Base-by-base conservation (phyloP, 805 yeast genomes). In the Saccharomycopsis amapae region DNA sequence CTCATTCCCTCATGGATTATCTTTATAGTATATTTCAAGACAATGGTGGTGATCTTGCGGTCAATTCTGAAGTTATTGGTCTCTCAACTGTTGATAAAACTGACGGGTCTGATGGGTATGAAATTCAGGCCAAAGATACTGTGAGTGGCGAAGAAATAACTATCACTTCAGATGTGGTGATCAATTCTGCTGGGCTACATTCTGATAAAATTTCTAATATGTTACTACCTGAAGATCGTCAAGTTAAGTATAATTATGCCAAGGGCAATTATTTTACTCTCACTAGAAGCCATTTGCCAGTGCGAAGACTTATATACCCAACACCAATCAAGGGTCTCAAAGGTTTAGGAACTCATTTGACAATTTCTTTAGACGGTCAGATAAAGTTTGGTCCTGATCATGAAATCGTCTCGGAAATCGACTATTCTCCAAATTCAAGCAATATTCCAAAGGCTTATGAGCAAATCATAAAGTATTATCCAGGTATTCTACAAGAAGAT, bases 261-360 rank as follows among this genome's bases (percentile, higher is more conserved):
- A 89, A 86, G 61, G 97, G 97, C 0, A 85, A 79, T 53, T 88
- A 89, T 60, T 89, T 73, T 57, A 65, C 81, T 3, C 78, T 76
- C 49, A 71, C 70, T 23, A 79, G 82, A 1, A 67, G 70, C 18
- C 44, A 34, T 18, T 15, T 34, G n/a, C 51, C 53, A n/a, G 76
- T 80, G 3, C 58, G 66, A 44, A 64, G 85, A 48, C 61, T 81
- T 28, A 66, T 88, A 0, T 88, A 88, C 60, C 96, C 96, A 1
- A 81, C 86, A 46, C 86, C 87, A 1, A 78, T 81, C n/a, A 72
- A 72, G 5, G 73, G 76, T 43, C 74, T 79, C 0, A 71, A 83
- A n/a, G 84, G 94, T 0, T 66, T 89, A 46, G 97, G 97, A 0
- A 85, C 93, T 0, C 97, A 88, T 65, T 64, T 89, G 51, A 88